Conservation (phyloP, 495 filamentous ascomycete species). For the Penicillium mononematosum region DNA sequence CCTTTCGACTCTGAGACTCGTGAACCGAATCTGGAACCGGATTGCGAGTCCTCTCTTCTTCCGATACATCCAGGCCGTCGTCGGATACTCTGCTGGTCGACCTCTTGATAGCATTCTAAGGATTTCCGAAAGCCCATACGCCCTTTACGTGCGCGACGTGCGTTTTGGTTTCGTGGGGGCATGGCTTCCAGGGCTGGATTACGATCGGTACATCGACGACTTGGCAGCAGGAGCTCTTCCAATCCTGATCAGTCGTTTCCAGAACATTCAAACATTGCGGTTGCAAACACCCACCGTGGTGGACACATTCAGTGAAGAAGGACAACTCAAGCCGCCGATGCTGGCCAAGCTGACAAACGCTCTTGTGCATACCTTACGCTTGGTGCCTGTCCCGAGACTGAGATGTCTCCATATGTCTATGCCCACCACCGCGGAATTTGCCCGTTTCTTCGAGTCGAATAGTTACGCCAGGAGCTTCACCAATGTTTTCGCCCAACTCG, state of each 20-base stretch:
- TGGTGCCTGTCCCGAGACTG: background rate
- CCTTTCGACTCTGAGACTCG: background rate
- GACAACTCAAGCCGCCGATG: background rate
- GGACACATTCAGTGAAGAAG: background rate
- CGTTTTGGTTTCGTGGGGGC: background rate
- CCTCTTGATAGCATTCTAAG: background rate
- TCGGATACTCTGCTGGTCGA: background rate
- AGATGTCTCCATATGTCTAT: background rate
- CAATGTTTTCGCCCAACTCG: background rate
- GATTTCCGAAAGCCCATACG: background rate
- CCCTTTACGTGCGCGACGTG: background rate
- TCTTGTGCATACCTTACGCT: conserved; percentile 1
- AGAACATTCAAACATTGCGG: background rate
- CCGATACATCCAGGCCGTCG: background rate
- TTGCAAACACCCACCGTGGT: background rate
- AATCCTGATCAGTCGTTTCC: background rate
- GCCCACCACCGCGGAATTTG: background rate
- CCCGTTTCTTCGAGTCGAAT: background rate
- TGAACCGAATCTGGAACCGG: background rate
- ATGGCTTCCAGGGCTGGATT: background rate
- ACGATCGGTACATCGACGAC: background rate
- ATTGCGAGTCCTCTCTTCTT: background rate
- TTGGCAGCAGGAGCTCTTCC: background rate
- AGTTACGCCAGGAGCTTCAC: background rate
- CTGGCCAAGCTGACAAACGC: background rate